Percentiles rank a stretch among this genome's conserved stretches.
Evolutionary conservation across 768 basidiomycete species (phyloP).

Genomic region (Auricularia auricula-judae): DNA sequence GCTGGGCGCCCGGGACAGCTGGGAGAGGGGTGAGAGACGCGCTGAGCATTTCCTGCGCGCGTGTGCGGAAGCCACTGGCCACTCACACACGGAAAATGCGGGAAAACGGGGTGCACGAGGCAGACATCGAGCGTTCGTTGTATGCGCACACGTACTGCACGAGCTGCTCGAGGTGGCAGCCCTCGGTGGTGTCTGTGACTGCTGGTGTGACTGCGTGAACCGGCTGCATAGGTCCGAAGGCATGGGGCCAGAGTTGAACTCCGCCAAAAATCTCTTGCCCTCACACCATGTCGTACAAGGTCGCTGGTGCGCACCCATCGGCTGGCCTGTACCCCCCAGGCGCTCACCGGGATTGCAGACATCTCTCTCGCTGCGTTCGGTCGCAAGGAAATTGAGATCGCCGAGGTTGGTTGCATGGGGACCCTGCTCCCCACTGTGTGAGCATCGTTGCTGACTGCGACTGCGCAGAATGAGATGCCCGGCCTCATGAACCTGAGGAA

Average conservation of each 20-base stretch:
- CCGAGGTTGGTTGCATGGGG: conserved; percentile 56
- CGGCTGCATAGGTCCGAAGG: neutral
- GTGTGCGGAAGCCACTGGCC: neutral
- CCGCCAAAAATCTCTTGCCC: conserved; percentile 8
- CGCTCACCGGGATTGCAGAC: conserved; percentile 34
- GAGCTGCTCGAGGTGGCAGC: neutral
- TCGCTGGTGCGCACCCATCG: conserved; percentile 49
- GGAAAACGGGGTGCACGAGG: conserved; percentile 63
- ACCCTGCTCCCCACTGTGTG: neutral
- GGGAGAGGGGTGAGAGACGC: conserved; percentile 4
- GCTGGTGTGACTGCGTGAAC: conserved; percentile 3
- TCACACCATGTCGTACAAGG: conserved; percentile 71
- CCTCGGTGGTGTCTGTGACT: neutral
- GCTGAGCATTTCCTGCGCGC: neutral
- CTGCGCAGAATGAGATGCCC: conserved; percentile 76
- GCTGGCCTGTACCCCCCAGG: neutral
- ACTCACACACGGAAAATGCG: conserved; percentile 65
- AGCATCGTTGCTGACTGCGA: neutral
- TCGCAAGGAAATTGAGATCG: conserved; percentile 99
- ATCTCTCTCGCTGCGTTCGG: conserved; percentile 98
- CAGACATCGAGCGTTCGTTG: neutral
- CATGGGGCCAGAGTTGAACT: neutral
- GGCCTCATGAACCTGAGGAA: conserved; percentile 87
- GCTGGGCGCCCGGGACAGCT: conserved; percentile 61
- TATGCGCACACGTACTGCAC: neutral